Base-by-base conservation (phyloP, 225 moss, liverwort and hornwort species). In the Polytrichum formosum region DNA sequence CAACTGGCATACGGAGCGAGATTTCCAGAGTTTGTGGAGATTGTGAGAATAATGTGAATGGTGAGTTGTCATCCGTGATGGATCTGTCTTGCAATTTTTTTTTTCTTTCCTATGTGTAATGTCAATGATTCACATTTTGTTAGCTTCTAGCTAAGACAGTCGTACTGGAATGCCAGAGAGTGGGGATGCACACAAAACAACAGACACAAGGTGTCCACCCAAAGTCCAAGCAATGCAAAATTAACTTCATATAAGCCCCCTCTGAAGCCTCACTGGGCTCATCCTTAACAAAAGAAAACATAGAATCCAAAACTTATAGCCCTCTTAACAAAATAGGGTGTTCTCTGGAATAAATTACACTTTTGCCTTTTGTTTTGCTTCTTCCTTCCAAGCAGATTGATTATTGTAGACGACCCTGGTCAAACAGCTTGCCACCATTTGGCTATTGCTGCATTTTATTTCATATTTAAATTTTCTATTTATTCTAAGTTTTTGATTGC, bases 1-100 rank as follows among this genome's bases (percentile, higher is more conserved):
- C 25, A 27, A 56, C 30, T 27, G 25, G 30, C 46, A 53, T 67
- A 30, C 74, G 55, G 73, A 73, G 67, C 13, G 6, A 70, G 23
- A 6, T 46, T 71, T 70, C 80, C 53, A 74, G 65, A 68, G 68
- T 61, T 70, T 25, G 71, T 56, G 67, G 68, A 18, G 67, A 71
- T 18, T 59, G 53, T 28, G 73, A 71, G 6, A 60, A 46, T 46
- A 46, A 68, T 53, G 30, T 66, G 13, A 53, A 73, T 55, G 79
- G 82, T 85, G 71, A 18, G 64, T 28, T 10, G 26, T 22, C 61
- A 33, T 29, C 61, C 22, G 1, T 64, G 2, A 64, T 25, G 28
- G 17, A 25, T 23, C 22, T 27, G 28, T 64, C 2, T 56, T 53
- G n/a, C 29, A 4, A 63, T 16, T 19, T 58, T 53, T 18, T 70